Evolutionary conservation across 305 asterid genomes (phyloP).

Genomic region (Withania somnifera): DNA sequence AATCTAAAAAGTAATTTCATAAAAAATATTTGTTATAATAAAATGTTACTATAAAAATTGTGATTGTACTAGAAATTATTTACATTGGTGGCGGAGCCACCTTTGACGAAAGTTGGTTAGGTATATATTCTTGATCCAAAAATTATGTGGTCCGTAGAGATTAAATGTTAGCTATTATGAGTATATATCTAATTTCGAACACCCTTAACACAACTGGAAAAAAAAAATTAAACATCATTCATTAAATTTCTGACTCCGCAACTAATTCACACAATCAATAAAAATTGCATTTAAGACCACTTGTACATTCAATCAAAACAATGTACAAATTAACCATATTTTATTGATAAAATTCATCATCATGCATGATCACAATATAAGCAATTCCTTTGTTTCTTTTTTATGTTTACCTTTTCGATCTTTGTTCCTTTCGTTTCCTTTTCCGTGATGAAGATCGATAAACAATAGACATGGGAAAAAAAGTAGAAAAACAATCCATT

Average conservation of each 20-base stretch:
- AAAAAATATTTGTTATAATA: no score
- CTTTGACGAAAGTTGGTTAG: no score
- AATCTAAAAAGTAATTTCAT: no score
- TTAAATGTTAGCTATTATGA: no score
- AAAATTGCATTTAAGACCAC: not conserved
- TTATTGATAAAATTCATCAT: conserved; percentile 1
- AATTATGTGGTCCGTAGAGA: no score
- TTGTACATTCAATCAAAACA: not conserved
- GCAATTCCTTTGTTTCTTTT: not conserved
- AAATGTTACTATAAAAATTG: not conserved
- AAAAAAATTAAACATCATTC: no score
- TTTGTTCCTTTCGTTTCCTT: not conserved
- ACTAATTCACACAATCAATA: not conserved
- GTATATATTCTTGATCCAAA: no score
- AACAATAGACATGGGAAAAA: not conserved
- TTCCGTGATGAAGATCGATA: not conserved
- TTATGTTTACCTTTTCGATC: not conserved
- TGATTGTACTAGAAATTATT: not conserved
- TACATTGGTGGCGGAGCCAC: no score
- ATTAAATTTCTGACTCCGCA: no score
- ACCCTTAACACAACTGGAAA: no score
- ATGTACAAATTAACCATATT: not conserved
- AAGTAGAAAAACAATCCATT: not conserved
- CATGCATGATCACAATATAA: not conserved
- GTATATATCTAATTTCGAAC: no score